phyloP scores from a whole-genome alignment of 1,284 basidiomycete species.

The Moesziomyces sp. region DNA sequence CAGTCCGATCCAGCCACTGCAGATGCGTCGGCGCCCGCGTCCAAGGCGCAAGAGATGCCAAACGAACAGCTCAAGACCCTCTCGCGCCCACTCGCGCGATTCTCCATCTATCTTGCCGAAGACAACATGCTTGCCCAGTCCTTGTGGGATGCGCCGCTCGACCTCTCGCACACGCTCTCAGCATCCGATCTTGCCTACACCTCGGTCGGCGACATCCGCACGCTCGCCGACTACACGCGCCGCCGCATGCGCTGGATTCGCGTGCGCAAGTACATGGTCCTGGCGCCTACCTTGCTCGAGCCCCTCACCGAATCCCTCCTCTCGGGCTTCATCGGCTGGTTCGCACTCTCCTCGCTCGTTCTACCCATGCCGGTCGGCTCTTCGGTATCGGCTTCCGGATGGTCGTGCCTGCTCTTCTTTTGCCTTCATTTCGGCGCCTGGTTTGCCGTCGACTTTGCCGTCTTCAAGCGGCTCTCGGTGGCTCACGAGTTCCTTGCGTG shows the following conservation, averaged over 20 bases:
- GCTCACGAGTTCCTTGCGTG: constrained; percentile 36
- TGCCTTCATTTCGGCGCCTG: constrained; percentile 40
- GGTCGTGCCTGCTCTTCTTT: constrained; percentile 22
- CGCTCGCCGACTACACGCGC: constrained; percentile 58
- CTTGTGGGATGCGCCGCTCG: constrained; percentile 57
- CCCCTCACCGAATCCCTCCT: constrained; percentile 65
- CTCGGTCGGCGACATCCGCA: constrained; percentile 63
- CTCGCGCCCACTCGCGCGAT: constrained; percentile 61
- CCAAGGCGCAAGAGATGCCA: constrained; percentile 2
- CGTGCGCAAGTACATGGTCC: constrained; percentile 65
- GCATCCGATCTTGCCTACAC: constrained; percentile 60
- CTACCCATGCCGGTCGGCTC: constrained; percentile 8
- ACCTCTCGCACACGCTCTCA: constrained; percentile 55
- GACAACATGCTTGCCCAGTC: constrained; percentile 67
- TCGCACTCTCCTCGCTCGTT: constrained; percentile 40
- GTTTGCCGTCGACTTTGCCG: constrained; percentile 31
- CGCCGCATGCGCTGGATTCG: constrained; percentile 67
- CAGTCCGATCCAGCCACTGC: constrained; percentile 14
- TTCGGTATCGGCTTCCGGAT: neutral
- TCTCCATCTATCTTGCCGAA: constrained; percentile 66
- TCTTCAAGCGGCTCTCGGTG: constrained; percentile 33
- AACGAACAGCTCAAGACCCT: constrained; percentile 31
- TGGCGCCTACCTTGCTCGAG: constrained; percentile 61
- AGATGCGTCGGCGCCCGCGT: neutral
- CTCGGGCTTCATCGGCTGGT: constrained; percentile 57